Percentiles rank a stretch among this genome's conserved stretches.
These are phyloP conservation scores for Pseudogymnoascus sp. DNA, from an alignment of 2,329 filamentous ascomycete genomes.

Conservation along the genomic window DNA sequence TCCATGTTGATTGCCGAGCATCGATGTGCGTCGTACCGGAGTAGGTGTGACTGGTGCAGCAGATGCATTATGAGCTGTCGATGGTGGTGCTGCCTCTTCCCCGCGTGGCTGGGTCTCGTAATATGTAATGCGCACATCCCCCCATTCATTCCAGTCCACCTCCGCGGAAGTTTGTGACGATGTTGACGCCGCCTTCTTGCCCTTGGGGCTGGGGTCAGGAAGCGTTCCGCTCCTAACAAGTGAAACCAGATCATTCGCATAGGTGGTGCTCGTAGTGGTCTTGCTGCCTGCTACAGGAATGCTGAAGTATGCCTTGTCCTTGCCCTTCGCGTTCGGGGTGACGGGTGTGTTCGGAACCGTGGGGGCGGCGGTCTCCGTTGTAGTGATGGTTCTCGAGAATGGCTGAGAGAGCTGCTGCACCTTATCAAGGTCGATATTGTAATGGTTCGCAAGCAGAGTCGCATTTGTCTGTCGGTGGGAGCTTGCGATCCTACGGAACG, in stretches of 20 bases:
- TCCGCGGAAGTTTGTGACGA: conserved; percentile 20
- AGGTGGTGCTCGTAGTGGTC: conserved; percentile 45
- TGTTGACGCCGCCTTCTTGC: conserved; percentile 15
- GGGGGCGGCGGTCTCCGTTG: conserved; percentile 38
- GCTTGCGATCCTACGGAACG: conserved; percentile 64
- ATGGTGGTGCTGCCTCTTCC: conserved; percentile 20
- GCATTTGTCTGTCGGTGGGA: conserved; percentile 59
- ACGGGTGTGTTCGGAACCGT: conserved; percentile 43
- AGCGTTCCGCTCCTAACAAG: conserved; percentile 53
- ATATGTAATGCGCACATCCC: conserved; percentile 71
- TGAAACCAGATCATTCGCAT: conserved; percentile 76
- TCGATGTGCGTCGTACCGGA: conserved; percentile 27
- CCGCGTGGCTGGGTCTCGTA: conserved; percentile 40
- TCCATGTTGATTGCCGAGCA: conserved; percentile 23
- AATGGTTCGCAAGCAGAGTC: conserved; percentile 75
- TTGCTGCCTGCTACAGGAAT: conserved; percentile 34
- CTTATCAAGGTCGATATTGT: conserved; percentile 68
- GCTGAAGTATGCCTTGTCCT: conserved; percentile 54
- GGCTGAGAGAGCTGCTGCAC: conserved; percentile 76
- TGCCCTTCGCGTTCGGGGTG: conserved; percentile 58
- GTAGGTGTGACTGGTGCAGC: conserved; percentile 25
- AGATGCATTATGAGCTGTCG: conserved; percentile 23
- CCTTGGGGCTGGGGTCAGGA: conserved; percentile 24
- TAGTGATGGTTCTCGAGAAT: conserved; percentile 63
- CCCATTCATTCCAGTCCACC: conserved; percentile 66